Conservation (phyloP, 805 yeast species). For the Pichia scutulata region DNA sequence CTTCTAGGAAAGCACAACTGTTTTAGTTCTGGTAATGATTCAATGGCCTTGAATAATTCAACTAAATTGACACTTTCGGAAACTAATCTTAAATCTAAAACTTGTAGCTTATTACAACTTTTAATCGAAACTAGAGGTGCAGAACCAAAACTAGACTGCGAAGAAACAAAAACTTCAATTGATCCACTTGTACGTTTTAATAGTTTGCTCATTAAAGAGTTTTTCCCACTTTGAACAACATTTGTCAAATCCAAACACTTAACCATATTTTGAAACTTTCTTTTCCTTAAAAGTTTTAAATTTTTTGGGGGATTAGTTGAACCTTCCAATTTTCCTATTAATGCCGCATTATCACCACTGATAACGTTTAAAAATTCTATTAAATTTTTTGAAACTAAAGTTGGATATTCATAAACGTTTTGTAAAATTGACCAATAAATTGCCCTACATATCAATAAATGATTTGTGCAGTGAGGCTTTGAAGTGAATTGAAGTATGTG, state of each 20-base stretch:
- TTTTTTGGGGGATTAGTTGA: slow-evolving; percentile 1
- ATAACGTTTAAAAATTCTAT: slow-evolving; percentile 53
- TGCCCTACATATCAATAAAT: slow-evolving; percentile 50
- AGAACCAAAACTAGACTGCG: slow-evolving; percentile 90
- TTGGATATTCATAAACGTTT: slow-evolving; percentile 56
- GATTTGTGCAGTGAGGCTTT: slow-evolving; percentile 36
- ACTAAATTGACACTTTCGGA: slow-evolving; percentile 83
- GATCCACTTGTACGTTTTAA: slow-evolving; percentile 66
- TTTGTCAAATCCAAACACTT: slow-evolving; percentile 62
- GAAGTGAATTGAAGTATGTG: slow-evolving; percentile 29
- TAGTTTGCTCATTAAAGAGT: slow-evolving; percentile 78
- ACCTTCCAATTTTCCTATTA: slow-evolving; percentile 5
- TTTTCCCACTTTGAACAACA: slow-evolving; percentile 86
- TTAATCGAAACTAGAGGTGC: slow-evolving; percentile 81
- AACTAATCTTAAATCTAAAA: slow-evolving; percentile 74
- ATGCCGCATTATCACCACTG: slow-evolving; percentile 16
- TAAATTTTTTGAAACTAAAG: slow-evolving; percentile 60
- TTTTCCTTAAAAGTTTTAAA: slow-evolving; percentile 5
- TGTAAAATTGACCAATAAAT: slow-evolving; percentile 60
- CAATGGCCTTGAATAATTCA: slow-evolving; percentile 71
- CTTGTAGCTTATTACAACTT: slow-evolving; percentile 54
- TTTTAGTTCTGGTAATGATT: slow-evolving; percentile 52
- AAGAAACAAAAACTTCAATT: slow-evolving; percentile 71
- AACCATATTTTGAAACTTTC: slow-evolving; percentile 49
- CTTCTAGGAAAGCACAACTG: slow-evolving; percentile 84